phyloP scores from a whole-genome alignment of 192 early-diverging fungal genomes.

The Rhizophagus prolifer region DNA sequence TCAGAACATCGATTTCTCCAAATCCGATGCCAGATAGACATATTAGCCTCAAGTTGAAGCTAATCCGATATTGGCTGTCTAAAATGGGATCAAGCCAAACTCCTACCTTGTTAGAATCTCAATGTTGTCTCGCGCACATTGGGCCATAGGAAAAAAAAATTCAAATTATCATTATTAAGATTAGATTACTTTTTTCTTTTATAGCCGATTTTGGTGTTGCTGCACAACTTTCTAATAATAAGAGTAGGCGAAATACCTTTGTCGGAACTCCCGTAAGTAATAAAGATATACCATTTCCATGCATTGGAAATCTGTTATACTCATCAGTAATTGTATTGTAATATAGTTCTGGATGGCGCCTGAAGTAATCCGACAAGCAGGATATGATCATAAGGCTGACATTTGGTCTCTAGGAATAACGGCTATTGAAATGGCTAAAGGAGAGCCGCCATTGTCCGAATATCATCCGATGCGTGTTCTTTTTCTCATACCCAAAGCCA shows the following conservation, averaged over 20 bases:
- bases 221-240: conserved; percentile 67
- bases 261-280: conserved; percentile 86
- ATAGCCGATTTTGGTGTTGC: conserved; percentile 97
- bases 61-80: too few relatives aligned
- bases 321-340: not conserved
- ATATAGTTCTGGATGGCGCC: conserved; percentile 77
- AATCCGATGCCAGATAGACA: too few relatives aligned
- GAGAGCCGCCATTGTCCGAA: conserved; percentile 91
- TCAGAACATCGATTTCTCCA: too few relatives aligned
- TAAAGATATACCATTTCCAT: not conserved
- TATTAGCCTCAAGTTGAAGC: too few relatives aligned
- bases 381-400: conserved; percentile 62
- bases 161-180: too few relatives aligned
- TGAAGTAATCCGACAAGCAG: conserved; percentile 88
- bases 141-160: too few relatives aligned
- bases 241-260: conserved; percentile 77
- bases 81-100: too few relatives aligned
- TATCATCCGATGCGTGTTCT: conserved; percentile 94
- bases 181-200: too few relatives aligned
- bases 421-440: conserved; percentile 91
- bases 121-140: too few relatives aligned
- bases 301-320: not conserved
- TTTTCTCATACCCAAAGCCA: conserved; percentile 90
- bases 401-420: conserved; percentile 99
- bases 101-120: too few relatives aligned